These are phyloP conservation scores for Artomyces pyxidatus DNA, from an alignment of 768 basidiomycete genomes.

Conservation along the genomic window DNA sequence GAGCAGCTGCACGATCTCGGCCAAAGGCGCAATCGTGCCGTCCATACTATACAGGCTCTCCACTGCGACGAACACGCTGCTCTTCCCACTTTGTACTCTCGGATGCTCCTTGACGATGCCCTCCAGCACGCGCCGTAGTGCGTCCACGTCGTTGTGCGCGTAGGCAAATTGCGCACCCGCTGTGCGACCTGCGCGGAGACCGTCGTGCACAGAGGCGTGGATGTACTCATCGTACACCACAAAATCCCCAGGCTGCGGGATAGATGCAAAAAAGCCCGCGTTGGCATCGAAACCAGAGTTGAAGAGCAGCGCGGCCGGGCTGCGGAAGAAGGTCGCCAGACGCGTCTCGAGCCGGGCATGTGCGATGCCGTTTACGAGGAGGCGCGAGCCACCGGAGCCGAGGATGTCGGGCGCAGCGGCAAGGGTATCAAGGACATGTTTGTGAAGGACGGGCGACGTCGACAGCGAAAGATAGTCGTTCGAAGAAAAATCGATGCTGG, in stretches of 20 bases:
- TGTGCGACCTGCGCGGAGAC: slow-evolving; percentile 57
- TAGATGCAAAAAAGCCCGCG: slow-evolving; percentile 71
- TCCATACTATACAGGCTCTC: slow-evolving; percentile 97
- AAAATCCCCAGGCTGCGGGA: slow-evolving; percentile 73
- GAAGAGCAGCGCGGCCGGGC: slow-evolving; percentile 69
- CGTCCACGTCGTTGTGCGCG: slow-evolving; percentile 59
- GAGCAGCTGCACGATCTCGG: slow-evolving; percentile 52
- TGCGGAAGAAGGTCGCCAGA: slow-evolving; percentile 52
- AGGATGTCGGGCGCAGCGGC: slow-evolving; percentile 47
- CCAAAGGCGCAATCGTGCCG: slow-evolving; percentile 78
- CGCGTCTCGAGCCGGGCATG: slow-evolving; percentile 70
- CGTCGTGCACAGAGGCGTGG: slow-evolving; percentile 89
- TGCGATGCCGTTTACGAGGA: slow-evolving; percentile 68
- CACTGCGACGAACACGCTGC: slow-evolving; percentile 69
- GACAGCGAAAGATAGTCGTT: slow-evolving; percentile 91
- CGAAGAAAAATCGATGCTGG: slow-evolving; percentile 63
- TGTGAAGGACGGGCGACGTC: slow-evolving; percentile 45
- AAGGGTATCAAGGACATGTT: slow-evolving; percentile 50
- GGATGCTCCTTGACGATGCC: slow-evolving; percentile 31
- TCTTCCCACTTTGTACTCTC: slow-evolving; percentile 30
- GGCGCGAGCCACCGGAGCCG: slow-evolving; percentile 82
- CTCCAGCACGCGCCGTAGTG: slow-evolving; percentile 38
- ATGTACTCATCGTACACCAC: slow-evolving; percentile 82
- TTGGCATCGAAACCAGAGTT: slow-evolving; percentile 95
- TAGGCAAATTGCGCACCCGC: slow-evolving; percentile 39